Conservation (phyloP, 441 rosid species). For the Kokia cookei region DNA sequence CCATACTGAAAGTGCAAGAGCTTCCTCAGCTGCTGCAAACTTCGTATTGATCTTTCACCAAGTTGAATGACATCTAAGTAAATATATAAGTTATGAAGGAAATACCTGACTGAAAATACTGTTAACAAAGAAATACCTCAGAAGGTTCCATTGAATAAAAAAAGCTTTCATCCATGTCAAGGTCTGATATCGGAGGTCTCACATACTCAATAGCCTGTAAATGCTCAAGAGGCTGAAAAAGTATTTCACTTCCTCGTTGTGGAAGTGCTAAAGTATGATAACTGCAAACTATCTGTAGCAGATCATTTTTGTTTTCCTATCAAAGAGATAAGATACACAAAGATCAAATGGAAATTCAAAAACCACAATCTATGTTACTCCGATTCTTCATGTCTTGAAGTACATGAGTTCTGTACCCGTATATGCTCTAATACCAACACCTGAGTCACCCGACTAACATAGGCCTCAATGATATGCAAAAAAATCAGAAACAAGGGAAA, state of each 20-base stretch:
- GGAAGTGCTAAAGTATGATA: constrained; percentile 78
- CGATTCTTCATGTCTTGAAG: neutral
- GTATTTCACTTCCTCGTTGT: constrained; percentile 50
- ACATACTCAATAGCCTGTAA: constrained; percentile 73
- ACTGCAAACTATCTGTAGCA: constrained; percentile 75
- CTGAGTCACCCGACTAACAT: neutral
- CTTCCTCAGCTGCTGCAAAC: constrained; percentile 89
- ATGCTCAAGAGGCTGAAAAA: constrained; percentile 87
- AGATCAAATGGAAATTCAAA: constrained; percentile 13
- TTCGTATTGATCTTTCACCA: constrained; percentile 54
- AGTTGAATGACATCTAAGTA: constrained; percentile 20
- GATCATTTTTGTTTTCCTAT: constrained; percentile 77
- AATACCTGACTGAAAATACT: neutral
- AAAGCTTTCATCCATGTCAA: constrained; percentile 41
- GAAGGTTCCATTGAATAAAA: constrained; percentile 43
- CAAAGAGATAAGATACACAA: constrained; percentile 19
- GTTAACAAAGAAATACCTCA: constrained; percentile 43
- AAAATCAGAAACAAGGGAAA: constrained; percentile 5
- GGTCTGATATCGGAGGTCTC: constrained; percentile 56
- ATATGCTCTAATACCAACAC: neutral
- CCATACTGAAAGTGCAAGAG: constrained; percentile 85
- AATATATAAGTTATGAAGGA: constrained; percentile 9
- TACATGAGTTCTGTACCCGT: neutral
- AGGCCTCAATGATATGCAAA: constrained; percentile 1
- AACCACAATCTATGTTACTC: neutral